Evolutionary conservation across 2,329 filamentous ascomycete species (phyloP), one percentile per base, ranked within the genome.

Genomic region (Pyrenophora seminiperda): DNA sequence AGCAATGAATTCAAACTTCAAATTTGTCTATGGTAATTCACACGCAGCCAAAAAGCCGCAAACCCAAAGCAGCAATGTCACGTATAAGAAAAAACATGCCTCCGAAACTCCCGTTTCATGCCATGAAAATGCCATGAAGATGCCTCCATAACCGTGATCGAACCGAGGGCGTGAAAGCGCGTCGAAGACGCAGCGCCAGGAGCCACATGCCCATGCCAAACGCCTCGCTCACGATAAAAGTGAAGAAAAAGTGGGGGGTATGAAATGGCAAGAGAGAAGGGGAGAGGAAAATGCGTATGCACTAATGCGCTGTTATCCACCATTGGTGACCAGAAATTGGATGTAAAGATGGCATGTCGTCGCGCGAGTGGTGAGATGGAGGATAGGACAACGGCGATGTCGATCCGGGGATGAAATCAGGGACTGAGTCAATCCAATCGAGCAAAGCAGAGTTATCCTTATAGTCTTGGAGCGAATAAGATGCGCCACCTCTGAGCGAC

Each of bases 221-320:
- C 62, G 62, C 62, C 62, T 54, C 62, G 62, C 62, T 65, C 49
- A 56, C 46, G 42, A 50, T 47, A 43, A 42, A 48, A 29, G 45
- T 13, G 38, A 29, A 29, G 40, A 43, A 44, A 24, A 56, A 46
- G 34, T 14, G 17, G n/a, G 38, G 39, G 37, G 32, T 44, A 41
- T 46, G 27, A 11, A 40, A 44, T 27, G 44, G 3, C 15, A 39
- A 42, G 9, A 33, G 33, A 6, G 14, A 31, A 29, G 14, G 36
- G 33, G 47, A 45, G 17, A 48, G 36, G 13, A n/a, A 27, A 2
- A 45, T 27, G 52, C 43, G 48, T 39, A 48, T 36, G 22, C 20
- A 24, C 40, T 44, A 40, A 15, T 53, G 41, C 29, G 53, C 40
- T 6, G 29, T 13, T 31, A 33, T 39, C 37, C 36, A 20, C 39